Percentiles rank a stretch among this genome's conserved stretches.
Evolutionary conservation across 768 basidiomycete genomes (phyloP).

Genomic region (Chlorophyllum brunneum): DNA sequence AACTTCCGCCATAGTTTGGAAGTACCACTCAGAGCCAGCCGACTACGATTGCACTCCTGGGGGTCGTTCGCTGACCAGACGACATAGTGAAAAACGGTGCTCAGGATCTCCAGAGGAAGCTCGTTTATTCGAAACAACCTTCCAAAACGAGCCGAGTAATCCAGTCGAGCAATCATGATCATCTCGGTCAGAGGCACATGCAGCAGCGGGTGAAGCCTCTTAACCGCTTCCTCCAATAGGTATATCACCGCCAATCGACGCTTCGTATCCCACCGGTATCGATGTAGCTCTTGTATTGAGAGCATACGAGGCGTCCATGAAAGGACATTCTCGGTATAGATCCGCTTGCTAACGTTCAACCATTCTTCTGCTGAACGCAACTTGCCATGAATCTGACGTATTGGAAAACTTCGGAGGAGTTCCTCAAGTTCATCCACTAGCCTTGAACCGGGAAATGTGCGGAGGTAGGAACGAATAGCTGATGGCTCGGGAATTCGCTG

Average conservation of each 20-base stretch:
- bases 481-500: conserved; percentile 8
- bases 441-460: conserved; percentile 3
- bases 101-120: conserved; percentile 63
- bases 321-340: conserved; percentile 10
- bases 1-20: conserved; percentile 53
- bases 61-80: conserved; percentile 47
- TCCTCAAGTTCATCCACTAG: conserved; percentile 9
- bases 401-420: neutral
- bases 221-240: conserved; percentile 15
- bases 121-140: conserved; percentile 54
- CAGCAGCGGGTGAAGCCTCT: conserved; percentile 1
- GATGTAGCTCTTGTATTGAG: conserved; percentile 11
- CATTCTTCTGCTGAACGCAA: conserved; percentile 7
- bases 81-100: conserved; percentile 58
- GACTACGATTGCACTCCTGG: conserved; percentile 29
- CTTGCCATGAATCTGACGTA: conserved; percentile 6
- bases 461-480: conserved; percentile 5
- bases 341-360: conserved; percentile 5
- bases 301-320: conserved; percentile 17
- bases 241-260: conserved; percentile 16
- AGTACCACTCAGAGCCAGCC: conserved; percentile 53
- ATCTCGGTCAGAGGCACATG: conserved; percentile 20
- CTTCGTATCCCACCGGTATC: conserved; percentile 12
- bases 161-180: conserved; percentile 28
- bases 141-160: conserved; percentile 26